phyloP scores from a whole-genome alignment of 164 flowering plant genomes.

The Liriodendron chinense region DNA sequence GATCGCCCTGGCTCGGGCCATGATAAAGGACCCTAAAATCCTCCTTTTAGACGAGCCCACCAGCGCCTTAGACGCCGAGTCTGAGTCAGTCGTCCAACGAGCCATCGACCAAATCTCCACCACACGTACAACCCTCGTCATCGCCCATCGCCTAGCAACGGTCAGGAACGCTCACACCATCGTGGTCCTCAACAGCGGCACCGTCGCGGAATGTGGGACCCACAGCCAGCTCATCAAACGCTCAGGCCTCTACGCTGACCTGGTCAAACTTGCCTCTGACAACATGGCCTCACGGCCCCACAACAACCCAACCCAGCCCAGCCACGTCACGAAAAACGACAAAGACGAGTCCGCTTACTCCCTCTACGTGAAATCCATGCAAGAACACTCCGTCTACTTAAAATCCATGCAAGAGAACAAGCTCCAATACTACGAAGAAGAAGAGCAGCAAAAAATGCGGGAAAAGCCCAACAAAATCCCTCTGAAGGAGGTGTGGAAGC shows the following conservation, averaged over 20 bases:
- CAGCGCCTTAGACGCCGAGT: conserved; percentile 70
- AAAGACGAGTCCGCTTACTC: conserved; percentile 7
- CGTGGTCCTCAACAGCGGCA: conserved; percentile 55
- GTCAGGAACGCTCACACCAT: conserved; percentile 62
- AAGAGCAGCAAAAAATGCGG: conserved; percentile 7
- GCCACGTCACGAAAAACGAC: not conserved
- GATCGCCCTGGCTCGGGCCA: conserved; percentile 73
- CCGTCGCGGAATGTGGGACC: conserved; percentile 53
- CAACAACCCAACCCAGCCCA: not conserved
- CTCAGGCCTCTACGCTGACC: conserved; percentile 46
- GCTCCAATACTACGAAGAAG: conserved; percentile 3
- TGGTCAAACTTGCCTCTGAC: conserved; percentile 62
- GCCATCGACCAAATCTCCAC: conserved; percentile 60
- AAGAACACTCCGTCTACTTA: conserved; percentile 13
- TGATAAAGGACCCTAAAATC: conserved; percentile 60
- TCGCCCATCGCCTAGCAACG: conserved; percentile 75
- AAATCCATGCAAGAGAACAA: conserved; percentile 20
- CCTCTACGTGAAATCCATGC: conserved; percentile 23
- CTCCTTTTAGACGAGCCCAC: conserved; percentile 83
- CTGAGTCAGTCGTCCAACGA: conserved; percentile 56
- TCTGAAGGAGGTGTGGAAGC: conserved; percentile 44
- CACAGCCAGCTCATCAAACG: conserved; percentile 55
- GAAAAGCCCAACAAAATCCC: conserved; percentile 16
- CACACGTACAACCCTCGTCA: conserved; percentile 63
- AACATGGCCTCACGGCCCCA: not conserved